Evolutionary conservation across 345 rosid genomes (phyloP).

Genomic region (Iberis pinnata): DNA sequence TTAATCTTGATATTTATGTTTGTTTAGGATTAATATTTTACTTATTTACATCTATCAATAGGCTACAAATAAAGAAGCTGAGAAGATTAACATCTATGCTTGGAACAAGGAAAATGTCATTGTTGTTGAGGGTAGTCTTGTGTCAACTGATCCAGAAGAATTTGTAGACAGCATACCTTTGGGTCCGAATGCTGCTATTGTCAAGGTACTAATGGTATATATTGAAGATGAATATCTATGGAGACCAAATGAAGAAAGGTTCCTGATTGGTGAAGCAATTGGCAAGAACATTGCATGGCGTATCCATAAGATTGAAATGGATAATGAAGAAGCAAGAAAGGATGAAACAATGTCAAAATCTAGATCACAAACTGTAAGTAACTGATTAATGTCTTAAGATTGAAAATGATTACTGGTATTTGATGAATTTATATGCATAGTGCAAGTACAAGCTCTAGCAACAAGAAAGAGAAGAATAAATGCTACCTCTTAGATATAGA

Average conservation of each 20-base stretch:
- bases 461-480: background rate
- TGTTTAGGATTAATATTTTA: too few relatives aligned
- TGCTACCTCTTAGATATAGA: background rate
- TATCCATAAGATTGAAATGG: background rate
- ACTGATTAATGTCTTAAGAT: background rate
- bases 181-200: background rate
- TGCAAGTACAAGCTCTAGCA: background rate
- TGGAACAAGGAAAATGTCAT: too few relatives aligned
- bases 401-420: too few relatives aligned
- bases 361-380: background rate
- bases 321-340: background rate
- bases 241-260: background rate
- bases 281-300: background rate
- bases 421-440: background rate
- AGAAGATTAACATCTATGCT: too few relatives aligned
- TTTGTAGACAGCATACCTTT: background rate
- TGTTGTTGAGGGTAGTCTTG: background rate
- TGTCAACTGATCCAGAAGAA: background rate
- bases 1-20: too few relatives aligned
- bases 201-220: background rate
- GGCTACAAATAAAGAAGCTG: too few relatives aligned
- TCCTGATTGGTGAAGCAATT: background rate
- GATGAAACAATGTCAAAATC: background rate
- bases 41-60: too few relatives aligned
- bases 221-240: background rate